Conservation (phyloP, 352 stramenopile genomes). For the Hyaloperonospora brassicae region DNA sequence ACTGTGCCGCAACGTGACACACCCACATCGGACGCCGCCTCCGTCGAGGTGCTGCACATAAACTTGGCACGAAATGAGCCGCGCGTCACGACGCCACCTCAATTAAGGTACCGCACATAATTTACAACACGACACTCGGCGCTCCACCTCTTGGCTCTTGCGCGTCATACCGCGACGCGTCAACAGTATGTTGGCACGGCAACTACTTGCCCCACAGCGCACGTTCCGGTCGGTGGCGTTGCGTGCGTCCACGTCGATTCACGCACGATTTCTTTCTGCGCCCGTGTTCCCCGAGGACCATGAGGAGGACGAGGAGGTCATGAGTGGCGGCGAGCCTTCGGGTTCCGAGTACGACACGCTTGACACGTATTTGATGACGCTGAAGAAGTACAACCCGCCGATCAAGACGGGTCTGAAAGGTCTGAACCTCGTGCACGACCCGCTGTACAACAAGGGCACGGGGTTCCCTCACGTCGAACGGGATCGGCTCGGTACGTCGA, state of each 20-base stretch:
- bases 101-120: too few species aligned
- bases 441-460: constrained; percentile 85
- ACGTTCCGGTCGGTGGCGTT: constrained; percentile 13
- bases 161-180: too few species aligned
- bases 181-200: constrained; percentile 23
- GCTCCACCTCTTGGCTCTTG: too few species aligned
- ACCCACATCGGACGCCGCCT: too few species aligned
- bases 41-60: too few species aligned
- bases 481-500: constrained; percentile 58
- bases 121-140: too few species aligned
- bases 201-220: constrained; percentile 23
- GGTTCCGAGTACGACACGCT: constrained; percentile 38
- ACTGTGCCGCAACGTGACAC: too few species aligned
- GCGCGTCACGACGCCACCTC: too few species aligned
- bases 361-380: constrained; percentile 42
- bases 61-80: too few species aligned
- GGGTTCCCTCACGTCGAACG: constrained; percentile 80
- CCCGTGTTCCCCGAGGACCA: constrained; percentile 26
- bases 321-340: constrained; percentile 18
- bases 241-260: constrained; percentile 9
- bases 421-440: constrained; percentile 78
- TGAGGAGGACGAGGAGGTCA: constrained; percentile 33
- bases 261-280: constrained; percentile 20
- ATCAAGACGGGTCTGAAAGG: constrained; percentile 69
- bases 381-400: constrained; percentile 76